These are phyloP conservation scores for Pichia insulana DNA, from an alignment of 805 yeast species.

Conservation along the genomic window DNA sequence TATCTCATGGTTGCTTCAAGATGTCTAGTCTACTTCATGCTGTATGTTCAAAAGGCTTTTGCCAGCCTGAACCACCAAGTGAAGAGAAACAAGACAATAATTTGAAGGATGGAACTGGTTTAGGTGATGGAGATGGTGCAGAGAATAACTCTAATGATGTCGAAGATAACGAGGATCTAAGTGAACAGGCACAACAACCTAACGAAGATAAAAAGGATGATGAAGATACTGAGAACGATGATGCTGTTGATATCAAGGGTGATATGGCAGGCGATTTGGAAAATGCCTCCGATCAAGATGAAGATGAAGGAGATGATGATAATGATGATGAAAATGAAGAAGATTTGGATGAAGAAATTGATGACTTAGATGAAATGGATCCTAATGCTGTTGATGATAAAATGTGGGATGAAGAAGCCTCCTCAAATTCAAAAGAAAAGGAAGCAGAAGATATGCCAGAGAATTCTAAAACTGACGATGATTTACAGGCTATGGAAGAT, in stretches of 20 bases:
- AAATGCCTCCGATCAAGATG: conserved; percentile 51
- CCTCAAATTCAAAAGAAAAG: conserved; percentile 70
- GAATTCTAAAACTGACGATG: conserved; percentile 37
- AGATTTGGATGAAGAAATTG: conserved; percentile 82
- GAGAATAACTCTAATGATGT: conserved; percentile 72
- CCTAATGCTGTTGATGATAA: conserved; percentile 94
- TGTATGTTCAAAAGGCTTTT: conserved; percentile 76
- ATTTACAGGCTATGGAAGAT: conserved; percentile 30
- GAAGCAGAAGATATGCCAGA: conserved; percentile 67
- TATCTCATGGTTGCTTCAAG: conserved; percentile 54
- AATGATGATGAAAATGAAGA: conserved; percentile 54
- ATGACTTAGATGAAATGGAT: conserved; percentile 81
- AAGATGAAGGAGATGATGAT: conserved; percentile 37
- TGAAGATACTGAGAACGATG: conserved; percentile 64
- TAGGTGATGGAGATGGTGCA: conserved; percentile 77
- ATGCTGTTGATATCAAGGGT: conserved; percentile 91
- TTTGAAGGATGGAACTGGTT: conserved; percentile 85
- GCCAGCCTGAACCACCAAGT: conserved; percentile 76
- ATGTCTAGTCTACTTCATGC: conserved; percentile 47
- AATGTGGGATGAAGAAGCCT: conserved; percentile 94
- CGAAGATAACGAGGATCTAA: conserved; percentile 84
- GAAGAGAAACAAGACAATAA: conserved; percentile 52
- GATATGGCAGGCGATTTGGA: conserved; percentile 94
- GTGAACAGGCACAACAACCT: conserved; percentile 64
- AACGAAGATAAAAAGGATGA: conserved; percentile 67